Evolutionary conservation across 805 yeast genomes (phyloP), one percentile per base, ranked within the genome.

Genomic region (Cyberlindnera xylosilytica): DNA sequence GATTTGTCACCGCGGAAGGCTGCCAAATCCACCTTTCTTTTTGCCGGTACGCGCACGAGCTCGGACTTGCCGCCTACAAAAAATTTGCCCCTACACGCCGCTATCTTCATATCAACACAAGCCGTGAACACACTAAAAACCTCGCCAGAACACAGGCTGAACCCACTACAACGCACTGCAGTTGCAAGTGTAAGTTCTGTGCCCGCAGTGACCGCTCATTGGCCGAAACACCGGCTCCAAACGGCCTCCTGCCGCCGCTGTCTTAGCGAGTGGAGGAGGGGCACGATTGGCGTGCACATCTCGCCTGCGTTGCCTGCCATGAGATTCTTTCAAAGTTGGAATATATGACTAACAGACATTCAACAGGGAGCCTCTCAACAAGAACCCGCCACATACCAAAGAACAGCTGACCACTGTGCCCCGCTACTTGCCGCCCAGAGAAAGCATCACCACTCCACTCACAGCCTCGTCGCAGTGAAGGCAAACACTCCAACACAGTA

Each of bases 31-130:
- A 26, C 6, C 12, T 46, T 40, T 39, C 32, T 45, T 45, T 41
- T 41, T 24, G 20, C 29, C 28, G 39, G 40, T 32, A 32, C 23
- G 39, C 16, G 30, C 36, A 38, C 20, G 24, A 18, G 18, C 28
- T 13, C 39, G 37, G 39, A 29, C 36, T 36, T 34, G 36, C 36
- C 28, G 36, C 36, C 13, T 23, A 37, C 46, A 43, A 39, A 43
- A 43, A 39, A 39, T 43, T 43, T 43, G 36, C 43, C 43, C 26
- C 27, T 42, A 28, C 41, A 40, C 32, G 30, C 19, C 39, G 44
- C 44, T 41, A 41, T 41, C 44, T 34, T 34, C 28, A 34, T 8
- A 13, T 13, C 27, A 19, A 20, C 20, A 31, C 34, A 18, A 10
- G 10, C 24, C 10, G 24, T 10, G 10, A 22, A 22, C 24, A 22